A percentile compares a stretch with the other conserved stretches of the same genome.
Evolutionary conservation across 306 rosid genomes (phyloP).

Genomic region (Abrus pulchellus): DNA sequence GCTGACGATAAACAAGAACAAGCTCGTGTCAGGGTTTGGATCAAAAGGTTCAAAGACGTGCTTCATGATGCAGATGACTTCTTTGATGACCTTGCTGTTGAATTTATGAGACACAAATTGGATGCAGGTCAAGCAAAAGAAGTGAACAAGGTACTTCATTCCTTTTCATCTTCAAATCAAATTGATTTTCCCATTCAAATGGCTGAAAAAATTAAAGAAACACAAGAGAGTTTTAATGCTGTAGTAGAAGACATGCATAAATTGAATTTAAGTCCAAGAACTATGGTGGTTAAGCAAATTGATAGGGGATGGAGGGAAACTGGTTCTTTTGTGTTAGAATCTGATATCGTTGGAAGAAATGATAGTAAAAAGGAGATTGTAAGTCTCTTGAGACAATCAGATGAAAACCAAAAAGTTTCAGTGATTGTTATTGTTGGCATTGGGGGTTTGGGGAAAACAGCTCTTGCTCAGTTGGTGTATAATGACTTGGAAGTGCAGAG

Average conservation of each 20-base stretch:
- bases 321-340: constrained; percentile 9
- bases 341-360: background rate
- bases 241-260: background rate
- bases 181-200: background rate
- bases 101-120: background rate
- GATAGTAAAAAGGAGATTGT: constrained; percentile 14
- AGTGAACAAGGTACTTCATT: background rate
- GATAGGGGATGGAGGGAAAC: background rate
- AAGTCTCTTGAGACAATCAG: background rate
- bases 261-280: background rate
- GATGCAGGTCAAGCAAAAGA: no score
- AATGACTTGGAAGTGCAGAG: constrained; percentile 2
- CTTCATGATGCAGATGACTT: background rate
- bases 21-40: background rate
- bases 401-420: background rate
- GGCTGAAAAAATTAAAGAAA: background rate
- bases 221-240: background rate
- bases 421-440: constrained; percentile 33
- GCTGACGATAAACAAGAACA: background rate
- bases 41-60: background rate
- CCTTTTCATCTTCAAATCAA: background rate
- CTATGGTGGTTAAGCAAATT: background rate
- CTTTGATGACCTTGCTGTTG: background rate
- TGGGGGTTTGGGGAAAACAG: constrained; percentile 45
- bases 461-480: constrained; percentile 38